These are phyloP conservation scores for Aspergillus latus DNA, from an alignment of 2,329 filamentous ascomycete genomes.

Conservation along the genomic window DNA sequence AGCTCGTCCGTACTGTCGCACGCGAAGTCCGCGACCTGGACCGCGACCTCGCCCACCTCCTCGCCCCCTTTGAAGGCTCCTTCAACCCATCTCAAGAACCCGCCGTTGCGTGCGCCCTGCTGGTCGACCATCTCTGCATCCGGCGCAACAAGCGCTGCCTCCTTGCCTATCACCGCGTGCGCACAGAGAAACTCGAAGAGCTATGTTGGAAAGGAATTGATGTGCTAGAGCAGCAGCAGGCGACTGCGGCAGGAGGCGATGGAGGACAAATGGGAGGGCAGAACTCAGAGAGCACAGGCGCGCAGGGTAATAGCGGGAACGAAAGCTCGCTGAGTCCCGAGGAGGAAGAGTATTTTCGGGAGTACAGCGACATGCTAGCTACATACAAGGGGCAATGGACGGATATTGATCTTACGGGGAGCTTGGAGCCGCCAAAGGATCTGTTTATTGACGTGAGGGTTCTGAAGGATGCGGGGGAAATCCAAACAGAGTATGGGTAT, in stretches of 20 bases:
- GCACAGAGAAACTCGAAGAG: constrained; percentile 87
- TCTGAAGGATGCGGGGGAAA: constrained; percentile 94
- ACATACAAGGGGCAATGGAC: constrained; percentile 98
- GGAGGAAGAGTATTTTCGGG: constrained; percentile 92
- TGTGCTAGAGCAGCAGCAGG: constrained; percentile 67
- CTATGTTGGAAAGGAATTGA: constrained; percentile 91
- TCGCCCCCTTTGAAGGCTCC: constrained; percentile 77
- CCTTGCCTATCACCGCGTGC: constrained; percentile 86
- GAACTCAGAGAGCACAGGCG: constrained; percentile 35
- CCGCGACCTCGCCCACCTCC: constrained; percentile 74
- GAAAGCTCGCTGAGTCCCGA: constrained; percentile 85
- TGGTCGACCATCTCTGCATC: constrained; percentile 94
- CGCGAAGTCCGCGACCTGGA: constrained; percentile 93
- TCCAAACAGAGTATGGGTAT: constrained; percentile 98
- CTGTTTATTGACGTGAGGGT: constrained; percentile 96
- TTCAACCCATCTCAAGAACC: constrained; percentile 85
- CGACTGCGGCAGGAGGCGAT: constrained; percentile 43
- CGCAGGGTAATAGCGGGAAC: constrained; percentile 41
- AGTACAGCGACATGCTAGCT: constrained; percentile 89
- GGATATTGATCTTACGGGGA: constrained; percentile 92
- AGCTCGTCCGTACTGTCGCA: constrained; percentile 81
- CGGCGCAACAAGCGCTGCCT: constrained; percentile 93
- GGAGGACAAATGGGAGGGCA: constrained; percentile 3
- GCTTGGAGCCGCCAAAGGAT: constrained; percentile 86
- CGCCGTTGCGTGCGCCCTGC: constrained; percentile 78